phyloP scores from a whole-genome alignment of 2,329 filamentous ascomycete genomes.

The Amesomyces nigricolor region DNA sequence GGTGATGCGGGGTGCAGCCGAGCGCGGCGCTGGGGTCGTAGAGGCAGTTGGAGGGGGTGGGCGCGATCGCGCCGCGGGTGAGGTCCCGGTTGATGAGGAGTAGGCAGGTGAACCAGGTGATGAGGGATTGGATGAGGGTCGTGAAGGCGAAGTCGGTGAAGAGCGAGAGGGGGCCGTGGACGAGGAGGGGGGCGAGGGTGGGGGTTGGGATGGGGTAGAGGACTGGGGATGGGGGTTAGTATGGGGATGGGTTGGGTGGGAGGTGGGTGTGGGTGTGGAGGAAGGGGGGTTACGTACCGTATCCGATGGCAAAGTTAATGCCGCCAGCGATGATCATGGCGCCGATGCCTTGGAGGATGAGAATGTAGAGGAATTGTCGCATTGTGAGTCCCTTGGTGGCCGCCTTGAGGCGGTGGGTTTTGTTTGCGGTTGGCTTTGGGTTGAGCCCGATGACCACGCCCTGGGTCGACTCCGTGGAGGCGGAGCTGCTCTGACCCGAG shows the following conservation, averaged over 20 bases:
- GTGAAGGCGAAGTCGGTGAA: slow-evolving; percentile 46
- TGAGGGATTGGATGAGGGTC: slow-evolving; percentile 44
- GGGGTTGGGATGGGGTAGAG: slow-evolving; percentile 42
- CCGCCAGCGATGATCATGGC: slow-evolving; percentile 43
- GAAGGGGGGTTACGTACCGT: slow-evolving; percentile 33
- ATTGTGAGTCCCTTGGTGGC: slow-evolving; percentile 38
- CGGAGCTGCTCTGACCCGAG: no score
- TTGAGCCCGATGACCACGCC: no score
- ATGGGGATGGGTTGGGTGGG: slow-evolving; percentile 17
- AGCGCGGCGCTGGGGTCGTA: slow-evolving; percentile 33
- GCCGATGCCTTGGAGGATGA: slow-evolving; percentile 42
- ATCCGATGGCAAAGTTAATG: slow-evolving; percentile 49
- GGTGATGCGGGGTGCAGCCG: slow-evolving; percentile 34
- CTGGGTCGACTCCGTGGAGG: no score
- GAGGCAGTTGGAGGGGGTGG: slow-evolving; percentile 29
- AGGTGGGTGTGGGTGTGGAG: slow-evolving; percentile 3
- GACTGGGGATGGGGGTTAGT: slow-evolving; percentile 29
- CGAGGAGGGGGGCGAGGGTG: slow-evolving; percentile 41
- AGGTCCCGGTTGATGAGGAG: slow-evolving; percentile 45
- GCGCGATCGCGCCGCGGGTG: slow-evolving; percentile 38
- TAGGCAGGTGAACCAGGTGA: slow-evolving; percentile 48
- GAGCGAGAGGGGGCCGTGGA: slow-evolving; percentile 44
- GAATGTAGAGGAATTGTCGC: slow-evolving; percentile 46
- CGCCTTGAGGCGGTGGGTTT: slow-evolving; percentile 11
- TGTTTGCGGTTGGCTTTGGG: background rate